Evolutionary conservation across 169 alveolate species (phyloP).

Genomic region (Eimeria acervulina): DNA sequence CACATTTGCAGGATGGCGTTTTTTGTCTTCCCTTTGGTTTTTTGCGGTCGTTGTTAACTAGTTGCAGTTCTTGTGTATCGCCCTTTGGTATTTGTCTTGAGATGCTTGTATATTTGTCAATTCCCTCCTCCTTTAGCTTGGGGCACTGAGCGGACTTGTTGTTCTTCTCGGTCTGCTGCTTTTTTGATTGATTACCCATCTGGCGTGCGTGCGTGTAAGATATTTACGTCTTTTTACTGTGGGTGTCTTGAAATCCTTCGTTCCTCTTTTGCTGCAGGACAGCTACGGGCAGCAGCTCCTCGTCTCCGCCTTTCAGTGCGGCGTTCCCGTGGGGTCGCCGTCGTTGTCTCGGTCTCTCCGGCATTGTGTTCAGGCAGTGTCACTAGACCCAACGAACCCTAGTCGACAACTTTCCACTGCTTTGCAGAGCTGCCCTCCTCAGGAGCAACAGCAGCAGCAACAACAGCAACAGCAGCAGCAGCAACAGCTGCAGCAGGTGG

Average conservation of each 20-base stretch:
- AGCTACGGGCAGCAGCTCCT: slow-evolving; percentile 62
- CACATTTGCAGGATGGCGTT: neutral
- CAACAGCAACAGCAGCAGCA: slow-evolving; percentile 60
- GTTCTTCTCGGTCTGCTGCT: neutral
- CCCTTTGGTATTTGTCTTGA: neutral
- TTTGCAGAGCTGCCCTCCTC: neutral
- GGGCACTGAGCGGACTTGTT: neutral
- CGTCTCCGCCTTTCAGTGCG: slow-evolving; percentile 68
- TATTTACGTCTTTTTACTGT: neutral
- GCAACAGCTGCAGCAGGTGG: slow-evolving; percentile 61
- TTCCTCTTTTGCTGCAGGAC: slow-evolving; percentile 39
- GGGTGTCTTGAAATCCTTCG: neutral
- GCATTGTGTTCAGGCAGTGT: neutral
- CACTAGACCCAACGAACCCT: neutral
- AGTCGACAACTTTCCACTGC: neutral
- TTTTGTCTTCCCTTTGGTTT: neutral
- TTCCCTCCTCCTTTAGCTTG: neutral
- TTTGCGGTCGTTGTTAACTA: too few species aligned
- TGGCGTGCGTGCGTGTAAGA: neutral
- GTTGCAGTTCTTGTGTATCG: neutral
- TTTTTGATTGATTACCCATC: neutral
- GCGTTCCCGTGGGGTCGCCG: slow-evolving; percentile 21
- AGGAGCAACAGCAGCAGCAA: slow-evolving; percentile 59
- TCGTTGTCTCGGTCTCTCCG: neutral
- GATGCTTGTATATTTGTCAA: neutral